These are phyloP conservation scores for Acmispon strigosus DNA, from an alignment of 306 rosid genomes.

Conservation along the genomic window DNA sequence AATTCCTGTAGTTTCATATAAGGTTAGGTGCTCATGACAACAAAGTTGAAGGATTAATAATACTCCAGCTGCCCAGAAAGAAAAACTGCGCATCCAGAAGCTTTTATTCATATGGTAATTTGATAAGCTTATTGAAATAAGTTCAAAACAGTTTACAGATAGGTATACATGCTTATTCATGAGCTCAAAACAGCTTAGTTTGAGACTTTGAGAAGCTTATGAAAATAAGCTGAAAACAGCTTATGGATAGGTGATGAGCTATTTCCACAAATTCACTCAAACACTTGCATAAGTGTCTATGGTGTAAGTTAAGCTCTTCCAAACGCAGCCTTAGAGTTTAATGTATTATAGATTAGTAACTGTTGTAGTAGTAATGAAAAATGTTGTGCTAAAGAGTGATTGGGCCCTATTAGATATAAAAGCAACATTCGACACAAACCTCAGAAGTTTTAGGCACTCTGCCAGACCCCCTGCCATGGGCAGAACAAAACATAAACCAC, in stretches of 20 bases:
- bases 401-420: not conserved
- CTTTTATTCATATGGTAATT: too few species aligned
- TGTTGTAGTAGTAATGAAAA: not conserved
- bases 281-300: too few species aligned
- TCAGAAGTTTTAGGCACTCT: not conserved
- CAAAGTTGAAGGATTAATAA: not conserved
- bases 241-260: too few species aligned
- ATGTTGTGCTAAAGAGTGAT: not conserved
- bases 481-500: not conserved
- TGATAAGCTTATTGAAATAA: too few species aligned
- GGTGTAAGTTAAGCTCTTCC: too few species aligned
- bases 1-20: constrained; percentile 38
- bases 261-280: too few species aligned
- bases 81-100: not conserved
- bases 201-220: too few species aligned
- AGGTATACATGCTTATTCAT: too few species aligned
- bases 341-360: not conserved
- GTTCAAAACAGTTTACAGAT: too few species aligned
- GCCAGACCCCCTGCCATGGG: not conserved
- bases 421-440: not conserved
- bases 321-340: not conserved
- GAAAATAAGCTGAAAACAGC: too few species aligned
- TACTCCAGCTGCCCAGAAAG: not conserved
- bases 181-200: too few species aligned
- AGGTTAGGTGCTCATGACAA: not conserved